Conservation (phyloP, 768 basidiomycete genomes). For the Omphalotus guepiniiformis region DNA sequence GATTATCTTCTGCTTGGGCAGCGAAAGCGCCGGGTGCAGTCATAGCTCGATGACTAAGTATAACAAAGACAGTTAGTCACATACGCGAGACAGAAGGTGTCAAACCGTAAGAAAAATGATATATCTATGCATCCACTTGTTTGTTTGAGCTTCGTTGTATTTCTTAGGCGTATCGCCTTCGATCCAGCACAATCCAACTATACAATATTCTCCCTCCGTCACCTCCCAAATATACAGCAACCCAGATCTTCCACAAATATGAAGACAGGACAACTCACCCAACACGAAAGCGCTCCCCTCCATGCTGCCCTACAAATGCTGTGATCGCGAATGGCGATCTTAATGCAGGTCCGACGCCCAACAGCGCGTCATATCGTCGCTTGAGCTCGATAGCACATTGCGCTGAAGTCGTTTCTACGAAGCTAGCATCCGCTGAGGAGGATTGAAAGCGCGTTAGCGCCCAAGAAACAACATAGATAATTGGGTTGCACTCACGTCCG, state of each 20-base stretch:
- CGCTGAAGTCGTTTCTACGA: conserved; percentile 77
- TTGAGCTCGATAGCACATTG: conserved; percentile 75
- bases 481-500: conserved; percentile 41
- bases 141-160: too few relatives aligned
- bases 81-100: neutral
- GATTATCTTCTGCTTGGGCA: conserved; percentile 41
- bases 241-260: too few relatives aligned
- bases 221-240: too few relatives aligned
- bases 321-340: conserved; percentile 81
- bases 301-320: conserved; percentile 78
- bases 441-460: conserved; percentile 13
- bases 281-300: conserved; percentile 72
- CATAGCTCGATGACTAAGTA: conserved; percentile 51
- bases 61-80: neutral
- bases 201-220: too few relatives aligned
- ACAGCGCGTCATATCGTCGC: conserved; percentile 62
- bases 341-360: conserved; percentile 61
- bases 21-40: conserved; percentile 53
- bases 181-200: too few relatives aligned
- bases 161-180: too few relatives aligned
- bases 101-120: neutral
- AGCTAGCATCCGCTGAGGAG: conserved; percentile 62
- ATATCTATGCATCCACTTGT: too few relatives aligned
- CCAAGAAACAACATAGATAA: neutral
- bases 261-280: conserved; percentile 46